Base-by-base conservation (phyloP, 164 flowering plant genomes). In the Dillenia suffruticosa region DNA sequence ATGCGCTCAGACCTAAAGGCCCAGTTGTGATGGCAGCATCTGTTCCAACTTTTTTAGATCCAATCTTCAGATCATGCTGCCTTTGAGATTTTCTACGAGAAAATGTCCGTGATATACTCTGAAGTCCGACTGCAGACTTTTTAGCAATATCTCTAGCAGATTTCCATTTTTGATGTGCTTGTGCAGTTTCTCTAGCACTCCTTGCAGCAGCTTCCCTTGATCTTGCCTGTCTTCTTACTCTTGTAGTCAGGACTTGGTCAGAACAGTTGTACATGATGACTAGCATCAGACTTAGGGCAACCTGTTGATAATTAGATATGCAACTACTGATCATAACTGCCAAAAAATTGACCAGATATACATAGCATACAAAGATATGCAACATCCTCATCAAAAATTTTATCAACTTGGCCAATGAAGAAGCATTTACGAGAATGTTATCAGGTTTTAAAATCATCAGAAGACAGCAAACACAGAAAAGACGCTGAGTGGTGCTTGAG, bases 151-250 rank as follows among this genome's bases (percentile, higher is more conserved):
- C 89, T 74, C 76, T 90, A 66, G 99, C 98, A 61, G 86, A 61
- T 74, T 87, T 87, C 98, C 98, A 95, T 74, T 85, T 90, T 71
- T 95, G 84, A 59, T 90, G 90, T 53, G 99, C 91, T 74, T 86
- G 92, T 58, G 90, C 92, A 58, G 92, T 86, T 79, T 87, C 96
- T 67, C 88, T 75, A 53, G 90, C 98, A 70, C 96, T 92, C 73
- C 80, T 87, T 51, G 82, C 88, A 9, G 99, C 99, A 59, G 81
- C 85, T 67, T 92, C 99, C 61, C 99, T 80, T 49, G 98, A 85
- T 78, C 83, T 80, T 11, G 98, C 99, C 58, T 78, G 76, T 62
- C 92, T 83, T 81, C 70, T 82, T 67, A 84, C 90, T 56, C 97
- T 79, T 57, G 89, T 88, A 10, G 87, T 73, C 55, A 95, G 83